Evolutionary conservation across 78 protist genomes (phyloP), one percentile per base, ranked within the genome.

Genomic region (Speleostelium caveatum): DNA sequence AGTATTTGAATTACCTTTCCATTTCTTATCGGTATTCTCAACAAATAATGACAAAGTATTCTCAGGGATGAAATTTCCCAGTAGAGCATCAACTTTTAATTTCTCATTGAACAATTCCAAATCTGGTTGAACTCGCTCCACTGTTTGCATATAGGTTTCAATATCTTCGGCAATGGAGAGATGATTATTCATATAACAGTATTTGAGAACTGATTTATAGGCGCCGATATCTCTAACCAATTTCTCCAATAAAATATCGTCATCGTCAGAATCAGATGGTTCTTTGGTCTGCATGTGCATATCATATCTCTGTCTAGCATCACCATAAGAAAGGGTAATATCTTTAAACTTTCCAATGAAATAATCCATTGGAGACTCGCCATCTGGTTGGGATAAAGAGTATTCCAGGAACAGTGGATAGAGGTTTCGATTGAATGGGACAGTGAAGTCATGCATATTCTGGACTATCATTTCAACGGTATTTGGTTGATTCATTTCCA

Each of bases 51-150:
- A 14, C 8, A 3, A 7, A 2, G 28, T 14, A 49, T 12, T 69
- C 49, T 58, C 63, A n/a, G 7, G 26, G 22, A 69, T 22, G 14
- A n/a, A 12, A 16, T 8, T 72, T 67, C 89, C 89, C 24, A 26
- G 19, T 8, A 19, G 17, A 22, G 71, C 89, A 22, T 41, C 26
- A 2, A 39, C 21, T 45, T 80, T 80, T 5, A 80, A 12, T 41
- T 80, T 80, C 21, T 21, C 3, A 39, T 80, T 80, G 74, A 80
- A 80, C 32, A 68, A 19, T 32, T 80, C 89, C 7, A 80, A 49
- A 39, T 80, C 77, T 30, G 74, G 65, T 26, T 22, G 0, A 45
- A 80, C 59, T 21, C 60, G 36, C 30, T 80, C 89, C n/a, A n/a
- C n/a, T 7, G 2, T 24, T 32, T 53, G 72, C 89, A 80, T 80